A percentile compares a stretch with the other conserved stretches of the same genome.
Conservation (phyloP, 1,139 yeast species). For the Blastobotrys illinoisensis region DNA sequence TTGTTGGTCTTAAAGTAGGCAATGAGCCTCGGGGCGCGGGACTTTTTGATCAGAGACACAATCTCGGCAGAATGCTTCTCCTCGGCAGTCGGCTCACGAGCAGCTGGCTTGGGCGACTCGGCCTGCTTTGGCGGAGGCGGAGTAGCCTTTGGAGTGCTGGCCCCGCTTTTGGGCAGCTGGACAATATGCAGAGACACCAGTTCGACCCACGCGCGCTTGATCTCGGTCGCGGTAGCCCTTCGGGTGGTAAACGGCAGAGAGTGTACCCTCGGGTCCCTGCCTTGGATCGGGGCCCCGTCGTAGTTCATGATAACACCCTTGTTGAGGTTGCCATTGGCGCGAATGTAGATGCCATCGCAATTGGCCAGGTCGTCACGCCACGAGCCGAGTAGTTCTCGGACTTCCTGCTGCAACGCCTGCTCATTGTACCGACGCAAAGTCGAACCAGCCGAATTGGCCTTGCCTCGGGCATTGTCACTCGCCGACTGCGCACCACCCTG, state of each 20-base stretch:
- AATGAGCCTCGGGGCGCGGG: conserved; percentile 71
- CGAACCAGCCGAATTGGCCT: conserved; percentile 96
- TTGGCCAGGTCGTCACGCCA: conserved; percentile 58
- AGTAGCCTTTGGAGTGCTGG: background rate
- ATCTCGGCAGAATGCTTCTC: conserved; percentile 57
- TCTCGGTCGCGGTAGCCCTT: conserved; percentile 78
- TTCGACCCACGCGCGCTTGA: conserved; percentile 80
- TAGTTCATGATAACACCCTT: conserved; percentile 63
- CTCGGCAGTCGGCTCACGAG: conserved; percentile 20
- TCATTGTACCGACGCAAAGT: conserved; percentile 85
- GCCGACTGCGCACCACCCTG: conserved; percentile 98
- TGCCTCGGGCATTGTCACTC: conserved; percentile 85
- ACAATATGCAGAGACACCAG: conserved; percentile 55
- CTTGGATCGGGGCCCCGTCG: conserved; percentile 41
- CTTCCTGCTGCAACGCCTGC: conserved; percentile 71
- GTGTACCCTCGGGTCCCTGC: conserved; percentile 31
- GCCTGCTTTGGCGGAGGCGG: background rate
- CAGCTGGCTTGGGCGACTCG: conserved; percentile 5
- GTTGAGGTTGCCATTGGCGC: conserved; percentile 76
- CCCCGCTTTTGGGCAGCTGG: conserved; percentile 47
- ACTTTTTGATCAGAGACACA: conserved; percentile 55
- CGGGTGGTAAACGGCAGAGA: conserved; percentile 84
- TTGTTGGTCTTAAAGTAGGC: conserved; percentile 56
- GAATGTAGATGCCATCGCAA: conserved; percentile 67
- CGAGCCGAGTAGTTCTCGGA: conserved; percentile 54